A percentile compares a stretch with the other conserved stretches of the same genome.
phyloP scores from a whole-genome alignment of 2,329 filamentous ascomycete species.

The Trematosphaeria pertusa region DNA sequence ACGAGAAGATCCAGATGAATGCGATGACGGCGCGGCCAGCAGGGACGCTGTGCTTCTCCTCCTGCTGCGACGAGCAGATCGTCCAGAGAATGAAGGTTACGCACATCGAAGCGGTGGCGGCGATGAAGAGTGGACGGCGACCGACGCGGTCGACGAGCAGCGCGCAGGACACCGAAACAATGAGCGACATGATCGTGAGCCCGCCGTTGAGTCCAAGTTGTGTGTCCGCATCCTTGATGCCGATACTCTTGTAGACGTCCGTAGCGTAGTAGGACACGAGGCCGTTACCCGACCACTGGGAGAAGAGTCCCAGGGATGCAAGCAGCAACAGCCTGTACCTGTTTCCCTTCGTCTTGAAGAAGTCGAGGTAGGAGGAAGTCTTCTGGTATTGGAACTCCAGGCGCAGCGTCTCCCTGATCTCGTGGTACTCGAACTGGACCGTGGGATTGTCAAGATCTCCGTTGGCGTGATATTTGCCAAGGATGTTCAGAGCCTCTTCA shows the following conservation, averaged over 20 bases:
- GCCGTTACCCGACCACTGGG: constrained; percentile 72
- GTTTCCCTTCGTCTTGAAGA: constrained; percentile 69
- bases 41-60: constrained; percentile 49
- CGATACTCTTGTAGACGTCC: constrained; percentile 66
- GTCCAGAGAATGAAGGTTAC: constrained; percentile 47
- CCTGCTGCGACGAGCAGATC: constrained; percentile 58
- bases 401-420: constrained; percentile 70
- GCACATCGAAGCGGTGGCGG: constrained; percentile 49
- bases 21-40: constrained; percentile 57
- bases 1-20: constrained; percentile 59
- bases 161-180: constrained; percentile 64
- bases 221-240: constrained; percentile 58
- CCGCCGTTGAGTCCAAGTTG: constrained; percentile 58
- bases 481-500: constrained; percentile 66
- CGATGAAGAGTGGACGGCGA: constrained; percentile 41
- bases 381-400: constrained; percentile 61
- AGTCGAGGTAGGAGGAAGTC: constrained; percentile 64
- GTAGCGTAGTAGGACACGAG: constrained; percentile 73
- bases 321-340: constrained; percentile 68
- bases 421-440: constrained; percentile 70
- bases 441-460: constrained; percentile 65
- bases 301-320: constrained; percentile 69
- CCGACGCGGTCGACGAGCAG: constrained; percentile 63
- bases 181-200: constrained; percentile 66
- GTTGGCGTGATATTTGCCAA: constrained; percentile 70